A percentile compares a stretch with the other conserved stretches of the same genome.
These are phyloP conservation scores for Lepidium sativum DNA, from an alignment of 345 rosid species.

Conservation along the genomic window DNA sequence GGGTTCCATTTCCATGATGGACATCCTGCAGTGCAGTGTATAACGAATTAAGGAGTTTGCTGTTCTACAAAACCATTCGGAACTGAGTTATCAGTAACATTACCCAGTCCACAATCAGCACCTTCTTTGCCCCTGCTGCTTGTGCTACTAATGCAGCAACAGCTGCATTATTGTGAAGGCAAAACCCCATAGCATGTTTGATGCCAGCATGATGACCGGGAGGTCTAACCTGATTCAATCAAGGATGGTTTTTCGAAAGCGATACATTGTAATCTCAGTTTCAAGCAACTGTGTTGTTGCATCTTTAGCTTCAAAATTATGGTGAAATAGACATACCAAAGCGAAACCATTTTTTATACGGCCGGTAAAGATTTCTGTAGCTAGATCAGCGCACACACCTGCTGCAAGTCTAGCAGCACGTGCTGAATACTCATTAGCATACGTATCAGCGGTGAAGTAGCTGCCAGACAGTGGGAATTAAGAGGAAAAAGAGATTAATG, in stretches of 20 bases:
- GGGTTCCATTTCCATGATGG: slow-evolving; percentile 98
- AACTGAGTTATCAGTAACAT: slow-evolving; percentile 23
- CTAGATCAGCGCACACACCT: slow-evolving; percentile 93
- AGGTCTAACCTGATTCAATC: slow-evolving; percentile 69
- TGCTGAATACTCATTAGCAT: slow-evolving; percentile 97
- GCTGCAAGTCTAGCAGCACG: slow-evolving; percentile 98
- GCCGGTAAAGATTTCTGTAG: slow-evolving; percentile 71
- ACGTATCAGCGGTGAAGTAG: slow-evolving; percentile 94
- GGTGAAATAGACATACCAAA: slow-evolving; percentile 49
- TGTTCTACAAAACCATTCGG: slow-evolving; percentile 12
- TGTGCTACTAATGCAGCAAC: slow-evolving; percentile 90
- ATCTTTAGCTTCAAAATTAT: not conserved
- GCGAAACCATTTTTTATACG: slow-evolving; percentile 87
- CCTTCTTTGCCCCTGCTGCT: slow-evolving; percentile 87
- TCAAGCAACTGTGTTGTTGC: not conserved
- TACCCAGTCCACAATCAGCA: slow-evolving; percentile 96
- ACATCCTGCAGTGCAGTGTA: slow-evolving; percentile 57
- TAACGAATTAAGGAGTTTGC: not conserved
- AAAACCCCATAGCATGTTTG: slow-evolving; percentile 90
- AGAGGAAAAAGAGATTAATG: not conserved
- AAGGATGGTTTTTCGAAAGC: not conserved
- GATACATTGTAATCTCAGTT: not conserved
- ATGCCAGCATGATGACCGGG: slow-evolving; percentile 99
- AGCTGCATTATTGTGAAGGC: slow-evolving; percentile 99
- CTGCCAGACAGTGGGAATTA: slow-evolving; percentile 36